phyloP scores from a whole-genome alignment of 305 asterid genomes.

The Fraxinus velutina region DNA sequence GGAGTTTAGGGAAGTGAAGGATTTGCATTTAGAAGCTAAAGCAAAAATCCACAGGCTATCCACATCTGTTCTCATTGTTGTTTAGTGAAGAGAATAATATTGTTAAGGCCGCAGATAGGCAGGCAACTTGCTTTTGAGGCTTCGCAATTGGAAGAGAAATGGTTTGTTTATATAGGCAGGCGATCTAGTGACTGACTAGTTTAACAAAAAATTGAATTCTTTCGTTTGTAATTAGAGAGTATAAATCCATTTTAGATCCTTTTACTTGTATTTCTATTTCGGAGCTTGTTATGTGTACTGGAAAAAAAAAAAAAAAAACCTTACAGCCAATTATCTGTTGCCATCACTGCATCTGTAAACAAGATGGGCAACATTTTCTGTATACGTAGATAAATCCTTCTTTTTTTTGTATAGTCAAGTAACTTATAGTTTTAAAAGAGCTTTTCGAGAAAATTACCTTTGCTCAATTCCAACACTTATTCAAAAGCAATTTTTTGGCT shows the following conservation, averaged over 20 bases:
- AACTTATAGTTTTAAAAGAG: not conserved
- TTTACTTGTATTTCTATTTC: no score
- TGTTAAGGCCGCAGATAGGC: not conserved
- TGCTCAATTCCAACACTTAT: not conserved
- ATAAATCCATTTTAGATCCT: not conserved
- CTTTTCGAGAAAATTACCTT: no score
- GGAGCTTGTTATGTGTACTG: no score
- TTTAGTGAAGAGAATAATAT: not conserved
- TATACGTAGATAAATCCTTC: no score
- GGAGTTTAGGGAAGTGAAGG: slow-evolving; percentile 32
- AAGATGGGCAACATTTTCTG: no score
- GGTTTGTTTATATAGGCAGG: slow-evolving; percentile 35
- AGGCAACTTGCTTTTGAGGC: slow-evolving; percentile 28
- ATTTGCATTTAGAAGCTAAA: slow-evolving; percentile 49
- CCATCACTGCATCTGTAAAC: no score
- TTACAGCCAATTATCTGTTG: no score
- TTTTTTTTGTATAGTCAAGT: not conserved
- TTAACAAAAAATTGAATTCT: no score
- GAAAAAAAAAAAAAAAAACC: no score
- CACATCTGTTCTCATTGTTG: slow-evolving; percentile 34
- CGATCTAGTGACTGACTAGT: not conserved
- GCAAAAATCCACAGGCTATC: slow-evolving; percentile 62
- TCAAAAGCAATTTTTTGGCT: not conserved
- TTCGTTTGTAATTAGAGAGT: not conserved
- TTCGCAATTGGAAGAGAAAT: slow-evolving; percentile 16